Percentiles rank a stretch among this genome's conserved stretches.
phyloP scores from a whole-genome alignment of 2,329 filamentous ascomycete genomes.

The Sarocladium kiliense region DNA sequence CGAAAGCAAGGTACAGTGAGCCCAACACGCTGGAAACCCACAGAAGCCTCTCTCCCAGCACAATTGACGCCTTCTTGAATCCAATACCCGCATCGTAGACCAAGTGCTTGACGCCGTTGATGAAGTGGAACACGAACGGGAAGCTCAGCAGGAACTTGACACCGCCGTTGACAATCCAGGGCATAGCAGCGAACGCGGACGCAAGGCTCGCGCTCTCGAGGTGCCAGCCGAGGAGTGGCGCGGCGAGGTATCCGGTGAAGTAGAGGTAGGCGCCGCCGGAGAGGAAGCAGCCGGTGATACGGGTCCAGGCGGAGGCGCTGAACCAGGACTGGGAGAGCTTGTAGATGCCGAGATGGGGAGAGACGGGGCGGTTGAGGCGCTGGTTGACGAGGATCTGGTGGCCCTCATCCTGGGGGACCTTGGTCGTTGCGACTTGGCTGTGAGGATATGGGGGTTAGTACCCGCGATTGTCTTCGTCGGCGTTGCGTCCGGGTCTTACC shows the following conservation, averaged over 20 bases:
- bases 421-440: slow-evolving; percentile 52
- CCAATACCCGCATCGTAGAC: slow-evolving; percentile 47
- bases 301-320: slow-evolving; percentile 66
- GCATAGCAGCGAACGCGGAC: slow-evolving; percentile 53
- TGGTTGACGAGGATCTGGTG: slow-evolving; percentile 70
- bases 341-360: slow-evolving; percentile 85
- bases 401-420: slow-evolving; percentile 48
- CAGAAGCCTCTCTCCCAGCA: slow-evolving; percentile 40
- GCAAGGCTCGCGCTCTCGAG: slow-evolving; percentile 55
- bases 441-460: slow-evolving; percentile 17
- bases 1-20: slow-evolving; percentile 41
- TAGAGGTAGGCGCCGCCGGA: slow-evolving; percentile 75
- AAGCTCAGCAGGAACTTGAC: slow-evolving; percentile 52
- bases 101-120: slow-evolving; percentile 53
- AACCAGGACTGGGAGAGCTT: slow-evolving; percentile 81
- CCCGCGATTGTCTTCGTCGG: not conserved
- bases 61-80: slow-evolving; percentile 43
- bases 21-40: slow-evolving; percentile 41
- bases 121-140: slow-evolving; percentile 54
- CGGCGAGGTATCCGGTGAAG: slow-evolving; percentile 72
- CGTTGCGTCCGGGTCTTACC: slow-evolving; percentile 30
- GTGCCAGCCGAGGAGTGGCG: slow-evolving; percentile 66
- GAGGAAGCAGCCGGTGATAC: slow-evolving; percentile 73
- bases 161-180: slow-evolving; percentile 53
- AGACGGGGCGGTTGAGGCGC: slow-evolving; percentile 74